These are phyloP conservation scores for Chrysanthemum lavandulifolium DNA, from an alignment of 129 eudicot genomes.

Conservation along the genomic window DNA sequence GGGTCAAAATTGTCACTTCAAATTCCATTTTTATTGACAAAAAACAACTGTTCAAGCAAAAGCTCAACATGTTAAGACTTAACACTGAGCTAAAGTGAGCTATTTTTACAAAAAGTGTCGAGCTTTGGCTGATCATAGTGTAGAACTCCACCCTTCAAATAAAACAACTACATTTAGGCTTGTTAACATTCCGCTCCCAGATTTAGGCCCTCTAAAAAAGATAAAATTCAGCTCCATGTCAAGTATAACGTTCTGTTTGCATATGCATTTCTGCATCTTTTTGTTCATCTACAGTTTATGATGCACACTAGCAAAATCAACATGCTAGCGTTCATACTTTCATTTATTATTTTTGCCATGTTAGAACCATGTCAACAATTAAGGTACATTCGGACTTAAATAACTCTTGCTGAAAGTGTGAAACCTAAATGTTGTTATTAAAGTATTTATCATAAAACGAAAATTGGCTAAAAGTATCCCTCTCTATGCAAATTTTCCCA, in stretches of 20 bases:
- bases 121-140: too few relatives aligned
- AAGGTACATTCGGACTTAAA: background rate
- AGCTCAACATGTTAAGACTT: too few relatives aligned
- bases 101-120: too few relatives aligned
- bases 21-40: too few relatives aligned
- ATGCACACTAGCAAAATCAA: constrained; percentile 1
- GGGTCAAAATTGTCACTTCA: background rate
- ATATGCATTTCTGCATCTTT: background rate
- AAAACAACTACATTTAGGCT: too few relatives aligned
- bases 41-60: too few relatives aligned
- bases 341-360: background rate
- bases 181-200: too few relatives aligned
- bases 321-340: background rate
- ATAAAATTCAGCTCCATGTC: too few relatives aligned
- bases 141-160: too few relatives aligned
- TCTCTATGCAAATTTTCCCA: background rate
- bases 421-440: background rate
- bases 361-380: too few relatives aligned
- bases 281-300: background rate
- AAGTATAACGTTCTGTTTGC: background rate
- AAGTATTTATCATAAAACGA: background rate
- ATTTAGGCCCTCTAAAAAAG: too few relatives aligned
- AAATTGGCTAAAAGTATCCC: background rate
- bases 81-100: too few relatives aligned
- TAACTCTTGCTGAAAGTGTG: background rate